Evolutionary conservation across 2,329 filamentous ascomycete genomes (phyloP), one percentile per base, ranked within the genome.

Genomic region (Mariannaea elegans): DNA sequence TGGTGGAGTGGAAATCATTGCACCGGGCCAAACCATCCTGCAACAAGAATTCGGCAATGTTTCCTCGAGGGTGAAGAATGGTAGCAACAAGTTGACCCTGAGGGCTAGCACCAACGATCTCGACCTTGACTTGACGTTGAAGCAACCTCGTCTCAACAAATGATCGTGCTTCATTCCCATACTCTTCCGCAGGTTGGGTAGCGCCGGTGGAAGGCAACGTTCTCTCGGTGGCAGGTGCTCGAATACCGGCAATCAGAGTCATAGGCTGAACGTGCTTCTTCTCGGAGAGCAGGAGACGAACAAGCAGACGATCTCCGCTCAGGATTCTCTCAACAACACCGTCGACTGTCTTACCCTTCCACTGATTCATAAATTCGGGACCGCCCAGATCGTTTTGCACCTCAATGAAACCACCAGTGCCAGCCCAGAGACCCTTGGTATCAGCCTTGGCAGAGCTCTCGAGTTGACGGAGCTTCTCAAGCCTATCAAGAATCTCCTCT

Each of bases 1-100:
- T 84, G 36, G 93, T 96, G 1, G 94, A 97, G 80, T 99, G 95
- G 78, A 95, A 94, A 77, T 99, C 95, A 65, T 94, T 93, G 81
- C 94, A 98, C 71, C 93, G 87, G 38, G 94, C 95, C 56, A 98
- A 83, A 69, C 95, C 95, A 52, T 93, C 92, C 70, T 94, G 88
- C 42, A 99, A 87, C 41, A 99, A 78, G 76, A 97, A 96, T 66
- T 92, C 92, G 63, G 94, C 93, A 75, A 99, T 97, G 77, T 93
- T 97, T 64, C 95, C 95, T 61, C 90, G 87, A 24, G 94, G 94
- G 79, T 99, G 95, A 65, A 94, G 84, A 41, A 99, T 84, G 48
- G 88, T 88, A 56, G 91, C 95, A 54, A 99, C 88, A n/a, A 99
- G 85, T 73, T 97, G 92, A 59, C 92, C 92, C 77, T 97, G 94